Evolutionary conservation across 805 yeast species (phyloP).

Genomic region (Priceomyces castillae): DNA sequence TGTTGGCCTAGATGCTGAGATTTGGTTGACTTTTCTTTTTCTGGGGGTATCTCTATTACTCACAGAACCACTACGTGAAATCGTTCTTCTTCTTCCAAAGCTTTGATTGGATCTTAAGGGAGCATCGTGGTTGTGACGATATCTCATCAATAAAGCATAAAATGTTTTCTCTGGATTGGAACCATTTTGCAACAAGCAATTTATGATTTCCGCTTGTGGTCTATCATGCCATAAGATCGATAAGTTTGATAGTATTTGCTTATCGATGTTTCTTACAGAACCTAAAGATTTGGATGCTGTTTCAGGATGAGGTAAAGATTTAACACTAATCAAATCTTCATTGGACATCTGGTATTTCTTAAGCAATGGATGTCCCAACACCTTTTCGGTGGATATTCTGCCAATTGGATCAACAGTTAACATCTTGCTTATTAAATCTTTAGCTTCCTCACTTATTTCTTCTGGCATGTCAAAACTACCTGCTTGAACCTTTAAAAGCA

Average conservation of each 20-base stretch:
- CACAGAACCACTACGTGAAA: slow-evolving; percentile 16
- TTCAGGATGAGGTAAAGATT: slow-evolving; percentile 53
- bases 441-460: slow-evolving; percentile 77
- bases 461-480: slow-evolving; percentile 85
- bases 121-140: slow-evolving; percentile 41
- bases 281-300: slow-evolving; percentile 52
- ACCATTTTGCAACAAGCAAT: slow-evolving; percentile 36
- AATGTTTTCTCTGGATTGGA: slow-evolving; percentile 46
- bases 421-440: slow-evolving; percentile 79
- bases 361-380: slow-evolving; percentile 77
- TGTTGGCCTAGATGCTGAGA: slow-evolving; percentile 41
- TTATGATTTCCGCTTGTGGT: slow-evolving; percentile 37
- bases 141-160: slow-evolving; percentile 44
- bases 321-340: slow-evolving; percentile 44
- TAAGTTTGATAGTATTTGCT: slow-evolving; percentile 52
- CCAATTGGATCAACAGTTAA: slow-evolving; percentile 76
- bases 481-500: slow-evolving; percentile 84
- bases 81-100: slow-evolving; percentile 10
- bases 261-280: slow-evolving; percentile 47
- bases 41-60: slow-evolving; percentile 23
- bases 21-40: slow-evolving; percentile 27
- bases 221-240: slow-evolving; percentile 60
- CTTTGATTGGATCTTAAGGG: slow-evolving; percentile 12
- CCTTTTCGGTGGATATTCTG: slow-evolving; percentile 76
- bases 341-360: slow-evolving; percentile 48